Conservation (phyloP, 148 eudicot genomes). For the Silene latifolia region DNA sequence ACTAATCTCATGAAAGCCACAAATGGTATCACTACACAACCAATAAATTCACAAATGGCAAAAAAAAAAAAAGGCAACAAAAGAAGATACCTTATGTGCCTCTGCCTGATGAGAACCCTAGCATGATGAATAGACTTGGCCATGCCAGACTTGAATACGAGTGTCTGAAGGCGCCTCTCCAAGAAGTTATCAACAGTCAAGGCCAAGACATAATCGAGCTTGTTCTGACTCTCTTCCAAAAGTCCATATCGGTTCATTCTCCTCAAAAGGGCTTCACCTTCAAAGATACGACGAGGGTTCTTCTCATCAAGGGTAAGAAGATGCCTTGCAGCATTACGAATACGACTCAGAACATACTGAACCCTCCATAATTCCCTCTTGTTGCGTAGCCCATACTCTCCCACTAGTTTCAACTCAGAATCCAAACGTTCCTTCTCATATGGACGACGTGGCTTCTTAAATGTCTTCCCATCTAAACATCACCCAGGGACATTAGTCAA, state of each 20-base stretch:
- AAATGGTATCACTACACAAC: no score
- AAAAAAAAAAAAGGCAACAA: no score
- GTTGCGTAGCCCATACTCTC: conserved; percentile 62
- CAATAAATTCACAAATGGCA: no score
- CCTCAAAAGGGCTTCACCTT: conserved; percentile 59
- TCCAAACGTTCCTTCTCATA: conserved; percentile 67
- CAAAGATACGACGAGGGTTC: conserved; percentile 57
- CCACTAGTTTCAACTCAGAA: conserved; percentile 64
- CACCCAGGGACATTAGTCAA: no score
- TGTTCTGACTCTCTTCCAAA: conserved; percentile 53
- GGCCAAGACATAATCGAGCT: conserved; percentile 65
- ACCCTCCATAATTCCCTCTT: conserved; percentile 73
- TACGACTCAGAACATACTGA: conserved; percentile 52
- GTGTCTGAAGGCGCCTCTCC: conserved; percentile 60
- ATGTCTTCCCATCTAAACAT: conserved; percentile 51
- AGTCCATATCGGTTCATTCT: conserved; percentile 59
- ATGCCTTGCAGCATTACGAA: conserved; percentile 55
- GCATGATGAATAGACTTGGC: conserved; percentile 71
- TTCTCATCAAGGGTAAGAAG: conserved; percentile 68
- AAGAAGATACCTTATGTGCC: conserved; percentile 73
- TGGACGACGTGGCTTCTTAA: conserved; percentile 68
- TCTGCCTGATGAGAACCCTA: conserved; percentile 57
- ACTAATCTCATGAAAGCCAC: no score
- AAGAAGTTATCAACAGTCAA: conserved; percentile 63
- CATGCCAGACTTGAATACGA: conserved; percentile 67